Evolutionary conservation across 2,329 filamentous ascomycete genomes (phyloP).

Genomic region (Fusarium abutilonis): DNA sequence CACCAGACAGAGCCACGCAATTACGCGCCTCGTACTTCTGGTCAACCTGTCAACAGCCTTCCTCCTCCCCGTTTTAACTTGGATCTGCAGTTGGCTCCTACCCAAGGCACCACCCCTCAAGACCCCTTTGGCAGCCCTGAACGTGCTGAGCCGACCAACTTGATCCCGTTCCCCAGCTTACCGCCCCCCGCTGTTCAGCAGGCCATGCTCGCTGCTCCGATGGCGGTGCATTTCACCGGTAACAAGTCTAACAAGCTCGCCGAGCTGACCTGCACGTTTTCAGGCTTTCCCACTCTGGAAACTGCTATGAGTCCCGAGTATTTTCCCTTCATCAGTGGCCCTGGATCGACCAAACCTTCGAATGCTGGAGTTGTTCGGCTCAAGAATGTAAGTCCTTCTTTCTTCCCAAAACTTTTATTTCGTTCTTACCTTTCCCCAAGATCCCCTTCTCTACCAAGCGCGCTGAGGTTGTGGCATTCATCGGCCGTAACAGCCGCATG

Average conservation of each 20-base stretch:
- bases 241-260: conserved; percentile 53
- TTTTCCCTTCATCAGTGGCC: conserved; percentile 60
- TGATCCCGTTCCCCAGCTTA: conserved; percentile 18
- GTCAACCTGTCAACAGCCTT: conserved; percentile 37
- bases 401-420: too few relatives aligned
- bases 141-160: conserved; percentile 5
- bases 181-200: conserved; percentile 23
- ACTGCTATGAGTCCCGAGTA: conserved; percentile 51
- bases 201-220: conserved; percentile 23
- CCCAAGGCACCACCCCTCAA: not conserved
- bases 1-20: conserved; percentile 55
- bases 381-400: conserved; percentile 57
- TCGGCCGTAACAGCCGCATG: conserved; percentile 66
- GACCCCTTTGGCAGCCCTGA: conserved; percentile 36
- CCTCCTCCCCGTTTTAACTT: conserved; percentile 54
- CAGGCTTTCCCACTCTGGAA: conserved; percentile 49
- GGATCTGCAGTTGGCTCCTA: conserved; percentile 27
- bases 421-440: conserved; percentile 48
- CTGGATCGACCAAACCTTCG: conserved; percentile 44
- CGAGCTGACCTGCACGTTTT: conserved; percentile 48
- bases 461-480: conserved; percentile 66
- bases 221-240: conserved; percentile 26
- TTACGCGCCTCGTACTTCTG: conserved; percentile 52
- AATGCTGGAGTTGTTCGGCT: conserved; percentile 60
- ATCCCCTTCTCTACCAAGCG: conserved; percentile 66